Conservation (phyloP, 2,329 filamentous ascomycete genomes). For the Phaeosphaeriaceae sp. region DNA sequence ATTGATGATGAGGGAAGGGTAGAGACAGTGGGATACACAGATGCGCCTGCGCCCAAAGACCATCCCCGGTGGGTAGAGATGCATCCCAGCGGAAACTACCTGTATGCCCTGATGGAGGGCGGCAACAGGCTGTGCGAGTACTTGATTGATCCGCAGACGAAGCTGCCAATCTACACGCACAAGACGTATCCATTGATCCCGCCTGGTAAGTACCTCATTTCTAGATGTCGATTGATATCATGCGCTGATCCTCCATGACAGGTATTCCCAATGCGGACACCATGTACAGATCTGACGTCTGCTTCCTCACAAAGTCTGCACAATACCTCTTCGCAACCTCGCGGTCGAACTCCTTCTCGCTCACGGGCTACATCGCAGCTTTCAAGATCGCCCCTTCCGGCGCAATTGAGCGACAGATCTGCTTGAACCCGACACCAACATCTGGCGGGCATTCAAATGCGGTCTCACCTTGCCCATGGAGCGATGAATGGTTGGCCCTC, state of each 20-base stretch:
- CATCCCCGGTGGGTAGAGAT: slow-evolving; percentile 90
- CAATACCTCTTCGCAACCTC: slow-evolving; percentile 83
- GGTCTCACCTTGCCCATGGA: slow-evolving; percentile 83
- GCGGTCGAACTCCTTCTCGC: slow-evolving; percentile 75
- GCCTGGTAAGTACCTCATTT: slow-evolving; percentile 62
- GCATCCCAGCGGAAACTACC: slow-evolving; percentile 76
- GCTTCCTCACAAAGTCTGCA: slow-evolving; percentile 71
- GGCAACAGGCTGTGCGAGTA: slow-evolving; percentile 85
- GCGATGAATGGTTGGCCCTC: slow-evolving; percentile 87
- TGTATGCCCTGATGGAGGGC: slow-evolving; percentile 90
- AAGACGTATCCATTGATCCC: slow-evolving; percentile 81
- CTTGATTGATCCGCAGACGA: slow-evolving; percentile 75
- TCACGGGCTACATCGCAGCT: slow-evolving; percentile 83
- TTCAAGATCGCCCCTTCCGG: slow-evolving; percentile 75
- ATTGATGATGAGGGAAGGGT: slow-evolving; percentile 66
- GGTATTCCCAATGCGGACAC: slow-evolving; percentile 57
- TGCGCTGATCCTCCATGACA: slow-evolving; percentile 16
- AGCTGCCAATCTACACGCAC: slow-evolving; percentile 79
- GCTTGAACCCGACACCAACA: slow-evolving; percentile 82
- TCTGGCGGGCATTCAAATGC: slow-evolving; percentile 90
- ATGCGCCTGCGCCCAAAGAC: slow-evolving; percentile 73
- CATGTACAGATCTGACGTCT: slow-evolving; percentile 88
- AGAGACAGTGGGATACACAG: slow-evolving; percentile 73
- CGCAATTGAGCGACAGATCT: slow-evolving; percentile 78
- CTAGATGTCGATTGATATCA: background rate